Evolutionary conservation across 148 eudicot species (phyloP), one percentile per base, ranked within the genome.

Genomic region (Vaccinium myrtillus): DNA sequence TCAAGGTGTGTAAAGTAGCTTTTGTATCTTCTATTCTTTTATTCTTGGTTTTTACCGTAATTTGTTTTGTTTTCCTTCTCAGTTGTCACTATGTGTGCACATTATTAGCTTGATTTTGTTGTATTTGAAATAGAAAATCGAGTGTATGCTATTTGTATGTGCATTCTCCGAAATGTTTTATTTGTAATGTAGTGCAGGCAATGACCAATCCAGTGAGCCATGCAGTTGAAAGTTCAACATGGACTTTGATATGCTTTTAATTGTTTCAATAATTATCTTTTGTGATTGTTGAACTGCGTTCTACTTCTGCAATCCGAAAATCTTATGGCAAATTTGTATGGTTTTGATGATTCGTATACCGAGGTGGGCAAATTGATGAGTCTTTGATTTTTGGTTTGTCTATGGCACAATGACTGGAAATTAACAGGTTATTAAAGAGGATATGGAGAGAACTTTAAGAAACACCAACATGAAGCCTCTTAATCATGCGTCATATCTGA

Each of bases 401-500:
- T 25, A 50, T 83, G 46, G 49, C 82, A 32, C 51, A 46, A 36
- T 67, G 55, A 30, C 30, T 43, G 48, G 63, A 59, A 82, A 83
- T 32, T 48, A 59, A 81, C 89, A 97, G 99, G 97, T 97, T 79
- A 91, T 97, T 78, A 97, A 95, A 90, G 99, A 97, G 89, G 92
- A 89, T 76, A 84, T 97, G 89, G 98, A 93, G 88, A 93, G 98
- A 86, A 91, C 83, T 86, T 88, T 97, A 84, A 95, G 93, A 85
- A 97, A 97, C 87, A 88, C 95, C 85, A 95, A 97, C 84, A 92
- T 97, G 96, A 97, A 95, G 92, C 99, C 99, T 85, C 87, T 95
- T 78, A 92, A 77, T 90, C 98, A 97, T 87, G 89, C 98, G 50
- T 89, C 97, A n/a, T 95, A 96, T 87, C 84, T 92, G 86, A 92